A percentile compares a stretch with the other conserved stretches of the same genome.
These are phyloP conservation scores for Suillus lakei DNA, from an alignment of 768 basidiomycete species.

Conservation along the genomic window DNA sequence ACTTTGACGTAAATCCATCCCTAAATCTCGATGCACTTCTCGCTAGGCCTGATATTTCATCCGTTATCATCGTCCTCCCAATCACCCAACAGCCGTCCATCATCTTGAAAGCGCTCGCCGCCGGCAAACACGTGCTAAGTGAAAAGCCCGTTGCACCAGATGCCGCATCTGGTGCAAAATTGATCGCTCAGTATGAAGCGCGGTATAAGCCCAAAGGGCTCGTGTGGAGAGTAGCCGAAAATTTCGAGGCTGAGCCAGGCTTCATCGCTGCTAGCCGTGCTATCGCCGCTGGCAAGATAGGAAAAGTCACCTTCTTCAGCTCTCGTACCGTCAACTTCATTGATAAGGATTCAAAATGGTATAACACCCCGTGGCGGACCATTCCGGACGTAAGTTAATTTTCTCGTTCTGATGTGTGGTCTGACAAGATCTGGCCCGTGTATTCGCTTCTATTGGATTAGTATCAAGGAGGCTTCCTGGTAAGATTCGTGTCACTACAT, in stretches of 20 bases:
- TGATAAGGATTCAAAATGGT: constrained; percentile 71
- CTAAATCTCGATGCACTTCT: constrained; percentile 66
- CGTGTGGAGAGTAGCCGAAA: constrained; percentile 84
- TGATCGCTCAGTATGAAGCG: constrained; percentile 70
- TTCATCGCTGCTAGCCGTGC: constrained; percentile 44
- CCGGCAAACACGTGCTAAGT: constrained; percentile 87
- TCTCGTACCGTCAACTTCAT: constrained; percentile 56
- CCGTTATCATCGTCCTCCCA: constrained; percentile 78
- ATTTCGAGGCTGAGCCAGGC: constrained; percentile 73
- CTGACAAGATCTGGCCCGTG: constrained; percentile 4
- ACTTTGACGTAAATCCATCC: constrained; percentile 56
- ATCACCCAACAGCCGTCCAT: constrained; percentile 76
- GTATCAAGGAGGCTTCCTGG: constrained; percentile 85
- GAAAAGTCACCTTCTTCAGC: constrained; percentile 72
- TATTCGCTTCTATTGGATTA: constrained; percentile 26
- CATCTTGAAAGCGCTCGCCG: constrained; percentile 63
- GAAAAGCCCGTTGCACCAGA: constrained; percentile 88
- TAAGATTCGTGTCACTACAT: constrained; percentile 41
- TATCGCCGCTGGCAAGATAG: constrained; percentile 67
- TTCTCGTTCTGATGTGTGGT: constrained; percentile 3
- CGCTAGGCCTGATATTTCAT: constrained; percentile 65
- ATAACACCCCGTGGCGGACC: constrained; percentile 84
- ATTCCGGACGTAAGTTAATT: constrained; percentile 68
- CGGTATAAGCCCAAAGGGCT: constrained; percentile 69
- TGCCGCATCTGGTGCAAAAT: constrained; percentile 60